These are phyloP conservation scores for Rhododendron mucronatum DNA, from an alignment of 148 eudicot genomes.

Conservation along the genomic window DNA sequence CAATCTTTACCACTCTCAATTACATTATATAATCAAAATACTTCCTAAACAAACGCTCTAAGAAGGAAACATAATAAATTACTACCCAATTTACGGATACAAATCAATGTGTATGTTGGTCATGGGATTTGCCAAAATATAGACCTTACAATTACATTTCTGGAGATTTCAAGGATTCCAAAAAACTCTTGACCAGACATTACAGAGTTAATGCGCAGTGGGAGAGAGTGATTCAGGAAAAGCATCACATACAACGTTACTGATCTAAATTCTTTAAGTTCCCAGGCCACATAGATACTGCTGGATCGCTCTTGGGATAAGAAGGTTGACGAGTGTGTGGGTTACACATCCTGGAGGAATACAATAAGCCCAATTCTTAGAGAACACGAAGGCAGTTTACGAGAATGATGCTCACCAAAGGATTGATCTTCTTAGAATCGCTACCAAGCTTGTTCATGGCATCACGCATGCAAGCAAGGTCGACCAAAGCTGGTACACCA, in stretches of 20 bases:
- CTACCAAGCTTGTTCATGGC: constrained; percentile 66
- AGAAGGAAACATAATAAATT: too few relatives aligned
- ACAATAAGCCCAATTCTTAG: neutral
- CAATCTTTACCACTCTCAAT: too few relatives aligned
- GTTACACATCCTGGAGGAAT: neutral
- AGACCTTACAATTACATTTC: neutral
- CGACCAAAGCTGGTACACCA: constrained; percentile 64
- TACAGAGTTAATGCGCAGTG: neutral
- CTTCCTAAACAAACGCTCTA: too few relatives aligned
- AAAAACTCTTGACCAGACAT: neutral
- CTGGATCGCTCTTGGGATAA: neutral
- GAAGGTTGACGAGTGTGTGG: neutral
- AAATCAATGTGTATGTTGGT: too few relatives aligned
- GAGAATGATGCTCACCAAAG: constrained; percentile 35
- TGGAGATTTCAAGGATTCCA: neutral
- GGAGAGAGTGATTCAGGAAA: neutral
- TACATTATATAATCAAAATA: too few relatives aligned
- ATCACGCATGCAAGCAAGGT: constrained; percentile 65
- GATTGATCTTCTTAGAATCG: constrained; percentile 59
- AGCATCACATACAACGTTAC: neutral
- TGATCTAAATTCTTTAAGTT: neutral
- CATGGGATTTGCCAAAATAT: too few relatives aligned
- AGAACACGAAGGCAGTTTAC: neutral
- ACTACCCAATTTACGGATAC: too few relatives aligned
- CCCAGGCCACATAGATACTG: neutral